Conservation (phyloP, 495 filamentous ascomycete genomes). For the Gamarada debralockiae region DNA sequence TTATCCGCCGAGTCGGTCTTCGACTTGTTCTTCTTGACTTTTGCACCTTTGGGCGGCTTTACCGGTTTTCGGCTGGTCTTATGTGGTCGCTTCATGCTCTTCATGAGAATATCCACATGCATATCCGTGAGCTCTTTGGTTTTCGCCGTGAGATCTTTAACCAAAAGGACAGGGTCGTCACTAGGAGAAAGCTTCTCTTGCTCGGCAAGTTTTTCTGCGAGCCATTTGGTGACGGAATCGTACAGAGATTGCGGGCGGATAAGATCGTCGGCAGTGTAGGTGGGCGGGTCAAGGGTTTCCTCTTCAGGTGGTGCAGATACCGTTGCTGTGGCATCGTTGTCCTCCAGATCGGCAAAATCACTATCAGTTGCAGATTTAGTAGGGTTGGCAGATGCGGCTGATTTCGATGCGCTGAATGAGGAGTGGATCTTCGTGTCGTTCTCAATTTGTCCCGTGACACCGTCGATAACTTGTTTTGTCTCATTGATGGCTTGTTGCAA, state of each 20-base stretch:
- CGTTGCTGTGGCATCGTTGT: slow-evolving; percentile 42
- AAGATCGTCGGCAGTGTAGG: slow-evolving; percentile 62
- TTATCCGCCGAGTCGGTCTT: slow-evolving; percentile 22
- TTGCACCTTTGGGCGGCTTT: slow-evolving; percentile 36
- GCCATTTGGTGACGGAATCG: slow-evolving; percentile 53
- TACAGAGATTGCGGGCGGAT: slow-evolving; percentile 46
- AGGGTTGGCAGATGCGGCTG: slow-evolving; percentile 34
- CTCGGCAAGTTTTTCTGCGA: slow-evolving; percentile 57
- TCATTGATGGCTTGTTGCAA: slow-evolving; percentile 59
- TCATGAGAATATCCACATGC: slow-evolving; percentile 66
- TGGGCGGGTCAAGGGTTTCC: slow-evolving; percentile 41
- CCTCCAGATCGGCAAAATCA: slow-evolving; percentile 63
- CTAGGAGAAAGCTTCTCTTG: slow-evolving; percentile 65
- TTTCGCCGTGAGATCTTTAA: slow-evolving; percentile 60
- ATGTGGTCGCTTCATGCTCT: slow-evolving; percentile 59
- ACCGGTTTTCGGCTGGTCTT: slow-evolving; percentile 46
- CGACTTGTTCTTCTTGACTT: slow-evolving; percentile 37
- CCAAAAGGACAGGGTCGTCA: slow-evolving; percentile 66
- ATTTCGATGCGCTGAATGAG: slow-evolving; percentile 38
- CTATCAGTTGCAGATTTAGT: slow-evolving; percentile 36
- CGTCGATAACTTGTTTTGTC: slow-evolving; percentile 45
- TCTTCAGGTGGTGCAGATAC: slow-evolving; percentile 33
- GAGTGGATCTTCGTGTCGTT: slow-evolving; percentile 34
- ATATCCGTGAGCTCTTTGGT: slow-evolving; percentile 59
- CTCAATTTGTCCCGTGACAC: slow-evolving; percentile 42